Evolutionary conservation across 2,329 filamentous ascomycete species (phyloP).

Genomic region (Fusarium coicis): DNA sequence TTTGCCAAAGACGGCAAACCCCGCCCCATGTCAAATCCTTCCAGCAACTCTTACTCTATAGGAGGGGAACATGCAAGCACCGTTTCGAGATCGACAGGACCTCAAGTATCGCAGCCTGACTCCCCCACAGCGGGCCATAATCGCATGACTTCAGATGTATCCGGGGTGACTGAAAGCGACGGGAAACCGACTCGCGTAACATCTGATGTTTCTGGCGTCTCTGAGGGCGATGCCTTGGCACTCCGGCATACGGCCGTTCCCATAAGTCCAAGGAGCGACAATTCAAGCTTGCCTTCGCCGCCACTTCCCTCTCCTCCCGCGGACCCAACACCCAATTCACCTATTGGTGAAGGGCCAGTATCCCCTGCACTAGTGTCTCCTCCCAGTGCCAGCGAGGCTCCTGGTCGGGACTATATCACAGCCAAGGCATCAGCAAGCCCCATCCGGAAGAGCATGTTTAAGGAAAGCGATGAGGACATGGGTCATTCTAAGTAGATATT

Average conservation of each 20-base stretch:
- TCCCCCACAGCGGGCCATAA: constrained; percentile 23
- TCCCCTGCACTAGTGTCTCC: constrained; percentile 38
- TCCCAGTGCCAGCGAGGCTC: constrained; percentile 43
- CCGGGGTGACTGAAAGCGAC: constrained; percentile 24
- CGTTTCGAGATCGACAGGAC: constrained; percentile 44
- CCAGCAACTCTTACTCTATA: constrained; percentile 41
- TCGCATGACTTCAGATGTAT: constrained; percentile 39
- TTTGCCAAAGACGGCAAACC: constrained; percentile 29
- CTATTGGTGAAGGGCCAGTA: constrained; percentile 4
- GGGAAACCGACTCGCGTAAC: constrained; percentile 21
- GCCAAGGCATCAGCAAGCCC: constrained; percentile 40
- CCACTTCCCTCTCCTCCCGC: constrained; percentile 26
- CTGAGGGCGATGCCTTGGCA: constrained; percentile 35
- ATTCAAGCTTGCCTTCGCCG: constrained; percentile 8
- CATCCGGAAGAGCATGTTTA: constrained; percentile 55
- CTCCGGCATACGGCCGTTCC: constrained; percentile 30
- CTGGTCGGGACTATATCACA: constrained; percentile 45
- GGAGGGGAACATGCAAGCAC: constrained; percentile 42
- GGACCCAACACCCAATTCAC: constrained; percentile 16
- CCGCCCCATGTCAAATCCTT: constrained; percentile 36
- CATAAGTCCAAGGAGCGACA: constrained; percentile 35
- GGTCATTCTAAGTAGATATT: constrained; percentile 33
- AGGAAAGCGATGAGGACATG: constrained; percentile 56
- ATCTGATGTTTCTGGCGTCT: constrained; percentile 41
- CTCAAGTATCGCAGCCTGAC: constrained; percentile 7